A percentile compares a stretch with the other conserved stretches of the same genome.
Conservation (phyloP, 31 red algal genomes). For the Endocladia muricata region DNA sequence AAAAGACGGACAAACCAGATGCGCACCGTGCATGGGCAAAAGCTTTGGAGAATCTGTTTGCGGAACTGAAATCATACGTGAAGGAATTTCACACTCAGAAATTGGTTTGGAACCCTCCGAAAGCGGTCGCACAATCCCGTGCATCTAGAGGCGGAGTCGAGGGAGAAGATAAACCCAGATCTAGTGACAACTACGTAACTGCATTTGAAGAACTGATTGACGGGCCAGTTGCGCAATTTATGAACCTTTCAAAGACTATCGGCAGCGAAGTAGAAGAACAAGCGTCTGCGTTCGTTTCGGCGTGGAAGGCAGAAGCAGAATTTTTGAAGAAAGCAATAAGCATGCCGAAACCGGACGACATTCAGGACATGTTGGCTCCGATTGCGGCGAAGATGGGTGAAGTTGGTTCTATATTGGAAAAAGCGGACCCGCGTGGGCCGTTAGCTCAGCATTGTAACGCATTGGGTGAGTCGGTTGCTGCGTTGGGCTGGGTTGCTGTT, state of each 20-base stretch:
- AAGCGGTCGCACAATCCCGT: constrained; percentile 10
- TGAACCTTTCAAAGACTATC: constrained; percentile 28
- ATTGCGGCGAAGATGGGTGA: constrained; percentile 72
- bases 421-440: constrained; percentile 41
- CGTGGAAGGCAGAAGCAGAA: constrained; percentile 38
- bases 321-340: constrained; percentile 10
- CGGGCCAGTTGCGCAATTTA: constrained; percentile 29
- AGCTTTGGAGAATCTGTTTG: constrained; percentile 30
- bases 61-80: constrained; percentile 38
- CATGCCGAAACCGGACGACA: constrained; percentile 50
- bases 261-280: constrained; percentile 15
- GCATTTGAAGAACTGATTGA: constrained; percentile 19
- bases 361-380: constrained; percentile 38
- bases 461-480: constrained; percentile 68
- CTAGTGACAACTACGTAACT: constrained; percentile 3
- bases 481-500: constrained; percentile 83
- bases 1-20: constrained; percentile 27
- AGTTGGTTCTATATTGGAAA: constrained; percentile 29
- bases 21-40: constrained; percentile 29
- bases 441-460: constrained; percentile 64
- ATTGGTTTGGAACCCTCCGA: constrained; percentile 53
- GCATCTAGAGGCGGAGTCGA: constrained; percentile 37
- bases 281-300: constrained; percentile 8
- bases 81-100: constrained; percentile 61
- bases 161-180: constrained; percentile 8